These are phyloP conservation scores for Fusarium succisae DNA, from an alignment of 2,329 filamentous ascomycete species.

Conservation along the genomic window DNA sequence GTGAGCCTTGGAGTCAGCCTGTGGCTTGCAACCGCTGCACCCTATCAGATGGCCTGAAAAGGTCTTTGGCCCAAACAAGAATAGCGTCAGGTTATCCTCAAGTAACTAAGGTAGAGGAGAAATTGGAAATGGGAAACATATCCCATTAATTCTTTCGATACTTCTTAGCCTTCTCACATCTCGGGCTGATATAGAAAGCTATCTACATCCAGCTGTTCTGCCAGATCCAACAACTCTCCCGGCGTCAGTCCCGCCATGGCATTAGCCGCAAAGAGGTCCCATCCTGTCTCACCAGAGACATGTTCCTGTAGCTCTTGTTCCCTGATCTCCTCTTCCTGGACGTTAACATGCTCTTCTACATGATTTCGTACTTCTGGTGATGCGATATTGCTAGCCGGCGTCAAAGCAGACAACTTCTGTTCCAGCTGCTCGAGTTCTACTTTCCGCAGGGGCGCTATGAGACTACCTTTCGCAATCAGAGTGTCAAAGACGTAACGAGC, in stretches of 20 bases:
- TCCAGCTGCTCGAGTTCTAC: conserved; percentile 51
- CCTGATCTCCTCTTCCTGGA: background rate
- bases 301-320: background rate
- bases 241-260: conserved; percentile 46
- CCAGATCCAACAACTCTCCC: conserved; percentile 44
- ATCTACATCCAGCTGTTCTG: conserved; percentile 44
- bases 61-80: background rate
- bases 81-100: background rate
- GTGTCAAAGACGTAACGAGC: conserved; percentile 50
- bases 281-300: conserved; percentile 35
- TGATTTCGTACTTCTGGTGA: background rate
- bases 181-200: conserved; percentile 34
- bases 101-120: background rate
- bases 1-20: background rate
- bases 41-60: background rate
- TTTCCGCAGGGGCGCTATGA: conserved; percentile 50
- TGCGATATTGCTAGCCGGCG: conserved; percentile 32
- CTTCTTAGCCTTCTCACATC: background rate
- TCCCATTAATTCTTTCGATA: background rate
- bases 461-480: conserved; percentile 50
- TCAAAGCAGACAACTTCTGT: conserved; percentile 48
- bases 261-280: conserved; percentile 46
- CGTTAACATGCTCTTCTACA: background rate
- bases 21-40: background rate
- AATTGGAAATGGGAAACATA: accelerated